Percentiles rank a stretch among this genome's conserved stretches.
Conservation (phyloP, 805 yeast species). For the Suhomyces faveliae region DNA sequence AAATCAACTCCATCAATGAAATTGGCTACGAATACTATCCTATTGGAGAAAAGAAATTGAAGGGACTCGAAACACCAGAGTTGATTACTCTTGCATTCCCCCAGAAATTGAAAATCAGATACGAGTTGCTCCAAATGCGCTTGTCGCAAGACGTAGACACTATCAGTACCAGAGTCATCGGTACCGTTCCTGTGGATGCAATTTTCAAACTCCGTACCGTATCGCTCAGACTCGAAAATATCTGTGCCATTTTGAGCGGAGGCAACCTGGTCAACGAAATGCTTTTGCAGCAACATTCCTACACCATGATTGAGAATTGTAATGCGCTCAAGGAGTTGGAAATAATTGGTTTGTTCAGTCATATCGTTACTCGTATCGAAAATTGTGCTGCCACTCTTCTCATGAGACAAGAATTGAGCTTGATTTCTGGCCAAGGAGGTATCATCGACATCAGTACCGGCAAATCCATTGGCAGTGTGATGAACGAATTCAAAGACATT, state of each 20-base stretch:
- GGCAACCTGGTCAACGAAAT: constrained; percentile 30
- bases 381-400: constrained; percentile 43
- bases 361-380: constrained; percentile 68
- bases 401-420: constrained; percentile 33
- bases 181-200: constrained; percentile 42
- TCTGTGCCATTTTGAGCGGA: constrained; percentile 52
- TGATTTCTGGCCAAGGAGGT: constrained; percentile 21
- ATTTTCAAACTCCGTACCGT: constrained; percentile 53
- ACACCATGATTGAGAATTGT: constrained; percentile 19
- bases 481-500: constrained; percentile 23
- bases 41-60: constrained; percentile 84
- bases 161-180: constrained; percentile 37
- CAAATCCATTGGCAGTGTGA: constrained; percentile 20
- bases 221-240: constrained; percentile 56
- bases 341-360: constrained; percentile 56
- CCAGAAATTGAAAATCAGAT: constrained; percentile 56
- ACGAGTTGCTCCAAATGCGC: constrained; percentile 41
- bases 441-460: constrained; percentile 18
- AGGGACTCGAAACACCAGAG: constrained; percentile 94
- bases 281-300: constrained; percentile 26
- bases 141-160: constrained; percentile 20
- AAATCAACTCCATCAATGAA: constrained; percentile 60
- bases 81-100: constrained; percentile 79
- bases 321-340: constrained; percentile 38
- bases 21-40: constrained; percentile 67